Conservation (phyloP, 305 asterid genomes). For the Stenogyne calaminthoides region DNA sequence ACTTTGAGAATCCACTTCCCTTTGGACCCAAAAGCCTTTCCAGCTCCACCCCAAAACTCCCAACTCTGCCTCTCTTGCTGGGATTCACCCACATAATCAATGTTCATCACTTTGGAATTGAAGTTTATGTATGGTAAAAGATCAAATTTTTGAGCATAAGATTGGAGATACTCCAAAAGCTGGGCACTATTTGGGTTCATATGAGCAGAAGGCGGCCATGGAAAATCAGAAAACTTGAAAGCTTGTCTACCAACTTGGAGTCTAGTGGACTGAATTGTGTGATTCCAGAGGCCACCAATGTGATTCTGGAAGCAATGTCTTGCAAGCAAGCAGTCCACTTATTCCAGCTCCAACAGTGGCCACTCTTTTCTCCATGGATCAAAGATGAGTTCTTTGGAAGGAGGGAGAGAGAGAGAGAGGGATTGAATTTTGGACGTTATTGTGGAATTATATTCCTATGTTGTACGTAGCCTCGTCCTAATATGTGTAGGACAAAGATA, state of each 20-base stretch:
- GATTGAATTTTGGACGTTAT: not conserved
- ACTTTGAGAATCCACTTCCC: constrained; percentile 65
- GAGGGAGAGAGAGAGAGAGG: not conserved
- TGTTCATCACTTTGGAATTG: constrained; percentile 38
- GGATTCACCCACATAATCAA: constrained; percentile 53
- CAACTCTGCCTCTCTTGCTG: constrained; percentile 41
- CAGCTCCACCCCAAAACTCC: constrained; percentile 61
- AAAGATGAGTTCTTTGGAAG: not conserved
- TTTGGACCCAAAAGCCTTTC: constrained; percentile 51
- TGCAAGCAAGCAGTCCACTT: constrained; percentile 68
- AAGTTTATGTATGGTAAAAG: constrained; percentile 40
- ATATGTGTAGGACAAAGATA: no score
- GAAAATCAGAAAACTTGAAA: constrained; percentile 56
- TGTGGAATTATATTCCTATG: no score
- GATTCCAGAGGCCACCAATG: constrained; percentile 60
- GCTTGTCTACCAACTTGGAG: constrained; percentile 35
- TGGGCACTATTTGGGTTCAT: constrained; percentile 30
- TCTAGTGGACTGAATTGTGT: constrained; percentile 55
- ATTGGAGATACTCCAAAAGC: constrained; percentile 42
- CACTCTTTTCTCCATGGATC: constrained; percentile 46
- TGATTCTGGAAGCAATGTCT: constrained; percentile 32
- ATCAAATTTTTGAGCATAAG: constrained; percentile 48
- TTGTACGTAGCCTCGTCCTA: no score
- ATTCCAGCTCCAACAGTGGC: constrained; percentile 67
- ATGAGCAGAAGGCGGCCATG: constrained; percentile 59